Evolutionary conservation across 1,139 yeast genomes (phyloP), one percentile per base, ranked within the genome.

Genomic region (Arxiozyma telluris): DNA sequence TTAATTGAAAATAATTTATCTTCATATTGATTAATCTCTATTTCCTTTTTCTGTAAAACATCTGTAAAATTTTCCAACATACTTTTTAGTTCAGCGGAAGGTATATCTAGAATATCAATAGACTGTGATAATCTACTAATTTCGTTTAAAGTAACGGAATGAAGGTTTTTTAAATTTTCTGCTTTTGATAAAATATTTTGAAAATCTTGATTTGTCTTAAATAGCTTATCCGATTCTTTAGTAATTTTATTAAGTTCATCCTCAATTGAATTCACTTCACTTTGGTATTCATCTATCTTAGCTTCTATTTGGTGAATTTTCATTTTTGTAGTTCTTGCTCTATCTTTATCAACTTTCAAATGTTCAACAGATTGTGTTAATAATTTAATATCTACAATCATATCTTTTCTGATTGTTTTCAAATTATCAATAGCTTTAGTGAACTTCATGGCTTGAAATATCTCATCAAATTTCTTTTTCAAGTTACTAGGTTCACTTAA

Each of bases 391-490:
- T 89, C 94, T 1, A 76, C 74, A 6, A 82, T 72, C 80, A 89
- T 81, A 52, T 89, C 96, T 64, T 90, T 91, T 55, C 88, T 80
- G 50, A 90, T 80, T 0, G 69, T 68, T 66, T 90, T 91, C 64
- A 94, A 76, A 56, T 80, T 82, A 55, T 91, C 97, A 49, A 93
- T 73, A 1, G 95, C 96, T 66, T 88, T 91, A 1, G 97, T 90
- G 64, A 87, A 94, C 68, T 89, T 90, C 61, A 90, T 81, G 0
- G 98, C 96, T 68, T 94, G 98, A 63, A 94, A 94, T 7, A 94
- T 93, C 67, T 93, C 98, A 69, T 94, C 98, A 64, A 94, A 94
- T 56, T 93, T 79, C 71, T 91, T 91, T 71, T 94, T 94, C 65
- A 94, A 76, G 17, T 80, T 80, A 8, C 96, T 78, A 0, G 98